Base-by-base conservation (phyloP, 164 flowering plant species). In the Santalum album region DNA sequence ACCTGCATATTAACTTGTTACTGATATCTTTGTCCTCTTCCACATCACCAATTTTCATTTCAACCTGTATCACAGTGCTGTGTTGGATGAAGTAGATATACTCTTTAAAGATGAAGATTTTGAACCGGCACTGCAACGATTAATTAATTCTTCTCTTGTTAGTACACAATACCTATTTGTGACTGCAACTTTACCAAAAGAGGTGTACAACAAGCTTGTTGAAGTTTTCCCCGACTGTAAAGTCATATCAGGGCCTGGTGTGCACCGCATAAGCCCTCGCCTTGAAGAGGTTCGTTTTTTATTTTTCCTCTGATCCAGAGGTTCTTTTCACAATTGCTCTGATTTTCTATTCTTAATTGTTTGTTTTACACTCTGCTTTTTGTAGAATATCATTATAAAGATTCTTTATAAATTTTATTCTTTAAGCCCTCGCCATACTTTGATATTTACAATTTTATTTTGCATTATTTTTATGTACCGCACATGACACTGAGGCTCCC, bases 71-170 rank as follows among this genome's bases (percentile, higher is more conserved):
- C 54, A 60, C 86, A 90, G 99, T 70, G 90, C 72, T 56, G 83
- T 94, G 35, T 60, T 94, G 60, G 99, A 94, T 74, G 99, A 94
- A 78, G 88, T 89, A 18, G 97, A 94, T 71, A 74, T 94, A 64
- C 97, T 94, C 53, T 83, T 62, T 54, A 74, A 73, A 29, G 90
- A 90, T 72, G 92, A 89, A 65, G 95, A 77, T 48, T 89, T 87
- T 71, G 88, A 87, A 58, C 77, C 48, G 55, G 86, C 79, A 25
- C 66, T 85, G 53, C 82, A 83, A 60, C 66, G 63, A 60, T 78
- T 89, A 67, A 77, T 85, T 27, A 76, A 64, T 51, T 69, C 72
- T 32, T 75, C 95, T 43, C 90, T 88, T 59, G 76, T 87, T 50
- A 60, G 73, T 17, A 69, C 82, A 42, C 99, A 94, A 68, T 89